These are phyloP conservation scores for Diaporthe eres DNA, from an alignment of 2,329 filamentous ascomycete genomes.

Conservation along the genomic window DNA sequence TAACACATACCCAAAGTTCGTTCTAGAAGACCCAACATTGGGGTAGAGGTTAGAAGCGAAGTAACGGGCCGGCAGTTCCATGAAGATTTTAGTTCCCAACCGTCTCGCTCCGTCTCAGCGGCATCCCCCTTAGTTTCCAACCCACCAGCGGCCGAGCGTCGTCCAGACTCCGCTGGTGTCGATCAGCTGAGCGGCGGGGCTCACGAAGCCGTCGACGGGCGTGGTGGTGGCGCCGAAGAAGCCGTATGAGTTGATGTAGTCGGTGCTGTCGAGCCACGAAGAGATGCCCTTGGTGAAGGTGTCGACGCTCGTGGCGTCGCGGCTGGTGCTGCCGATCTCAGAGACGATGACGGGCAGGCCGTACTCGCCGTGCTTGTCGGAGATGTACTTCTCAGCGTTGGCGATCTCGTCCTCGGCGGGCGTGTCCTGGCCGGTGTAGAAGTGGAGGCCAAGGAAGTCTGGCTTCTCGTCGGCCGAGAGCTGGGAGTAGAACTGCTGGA, in stretches of 20 bases:
- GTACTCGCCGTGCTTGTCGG: conserved; percentile 53
- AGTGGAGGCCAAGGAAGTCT: conserved; percentile 60
- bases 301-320: conserved; percentile 53
- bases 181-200: conserved; percentile 61
- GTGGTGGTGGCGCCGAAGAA: conserved; percentile 60
- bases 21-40: conserved; percentile 23
- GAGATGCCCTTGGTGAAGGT: conserved; percentile 56
- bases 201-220: conserved; percentile 60
- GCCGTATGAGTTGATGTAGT: conserved; percentile 59
- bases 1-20: conserved; percentile 24
- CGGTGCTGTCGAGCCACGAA: conserved; percentile 58
- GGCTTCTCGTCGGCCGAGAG: conserved; percentile 51
- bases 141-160: conserved; percentile 42
- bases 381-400: conserved; percentile 54
- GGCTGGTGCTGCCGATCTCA: conserved; percentile 58
- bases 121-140: conserved; percentile 8
- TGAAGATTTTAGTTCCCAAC: conserved; percentile 10
- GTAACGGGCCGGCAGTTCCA: conserved; percentile 12
- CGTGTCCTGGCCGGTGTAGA: conserved; percentile 54
- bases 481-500: conserved; percentile 56
- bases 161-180: conserved; percentile 57
- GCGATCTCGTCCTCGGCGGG: conserved; percentile 48
- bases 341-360: conserved; percentile 54
- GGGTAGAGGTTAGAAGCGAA: conserved; percentile 12
- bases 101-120: neutral